Conservation (phyloP, 2,329 filamentous ascomycete genomes). For the Sarocladium brachiariae region DNA sequence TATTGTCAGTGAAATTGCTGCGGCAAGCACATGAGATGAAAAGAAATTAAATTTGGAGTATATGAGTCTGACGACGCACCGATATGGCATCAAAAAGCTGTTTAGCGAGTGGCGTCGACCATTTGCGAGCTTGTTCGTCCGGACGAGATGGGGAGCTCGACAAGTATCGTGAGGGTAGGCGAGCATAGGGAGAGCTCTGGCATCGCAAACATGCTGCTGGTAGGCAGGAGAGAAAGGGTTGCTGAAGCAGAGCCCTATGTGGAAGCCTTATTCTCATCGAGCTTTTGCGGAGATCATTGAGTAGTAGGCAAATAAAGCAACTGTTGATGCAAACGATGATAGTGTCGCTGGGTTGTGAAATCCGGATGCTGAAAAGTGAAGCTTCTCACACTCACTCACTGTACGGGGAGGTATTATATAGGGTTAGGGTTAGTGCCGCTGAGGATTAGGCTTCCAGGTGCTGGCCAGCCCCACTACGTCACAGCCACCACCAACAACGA, state of each 20-base stretch:
- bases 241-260: neutral
- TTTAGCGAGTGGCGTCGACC: constrained; percentile 90
- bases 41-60: neutral
- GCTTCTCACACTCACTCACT: no score
- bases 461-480: neutral
- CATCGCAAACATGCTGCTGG: constrained; percentile 2
- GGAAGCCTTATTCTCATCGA: neutral
- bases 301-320: no score
- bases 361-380: constrained; percentile 3
- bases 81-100: constrained; percentile 80
- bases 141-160: constrained; percentile 16
- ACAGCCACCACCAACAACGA: neutral
- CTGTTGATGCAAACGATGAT: no score
- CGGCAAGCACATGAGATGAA: neutral
- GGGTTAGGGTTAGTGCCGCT: no score
- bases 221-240: neutral
- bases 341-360: no score
- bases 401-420: no score
- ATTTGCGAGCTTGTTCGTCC: constrained; percentile 38
- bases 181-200: constrained; percentile 10
- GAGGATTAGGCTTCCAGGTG: no score
- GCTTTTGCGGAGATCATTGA: no score
- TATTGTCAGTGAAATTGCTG: neutral
- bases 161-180: constrained; percentile 18
- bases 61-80: constrained; percentile 47